These are phyloP conservation scores for Baudoinia panamericana DNA, from an alignment of 495 filamentous ascomycete species.

Conservation along the genomic window DNA sequence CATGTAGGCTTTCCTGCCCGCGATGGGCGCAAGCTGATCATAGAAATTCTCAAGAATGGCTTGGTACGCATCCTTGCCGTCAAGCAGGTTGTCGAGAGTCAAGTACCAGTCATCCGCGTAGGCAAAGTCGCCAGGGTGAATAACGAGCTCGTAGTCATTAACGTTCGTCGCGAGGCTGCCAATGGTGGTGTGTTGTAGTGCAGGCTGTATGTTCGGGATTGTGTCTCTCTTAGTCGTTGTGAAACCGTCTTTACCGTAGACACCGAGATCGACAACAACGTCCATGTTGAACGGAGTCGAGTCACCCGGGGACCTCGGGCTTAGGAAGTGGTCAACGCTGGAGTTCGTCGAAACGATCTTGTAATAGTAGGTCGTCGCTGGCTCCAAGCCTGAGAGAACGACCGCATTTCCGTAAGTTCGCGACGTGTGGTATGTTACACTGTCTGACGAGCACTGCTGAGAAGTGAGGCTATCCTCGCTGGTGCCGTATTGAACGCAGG, in stretches of 20 bases:
- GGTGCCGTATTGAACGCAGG: slow-evolving; percentile 37
- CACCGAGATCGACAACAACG: slow-evolving; percentile 35
- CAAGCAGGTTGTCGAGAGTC: slow-evolving; percentile 31
- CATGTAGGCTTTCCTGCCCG: slow-evolving; percentile 35
- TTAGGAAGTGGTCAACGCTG: slow-evolving; percentile 41
- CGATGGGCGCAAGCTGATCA: slow-evolving; percentile 33
- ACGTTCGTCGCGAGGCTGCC: slow-evolving; percentile 40
- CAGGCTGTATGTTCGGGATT: slow-evolving; percentile 40
- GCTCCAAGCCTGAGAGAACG: slow-evolving; percentile 24
- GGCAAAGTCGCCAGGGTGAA: slow-evolving; percentile 42
- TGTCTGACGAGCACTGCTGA: slow-evolving; percentile 28
- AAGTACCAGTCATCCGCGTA: slow-evolving; percentile 40
- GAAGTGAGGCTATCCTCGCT: slow-evolving; percentile 22
- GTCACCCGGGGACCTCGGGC: slow-evolving; percentile 37
- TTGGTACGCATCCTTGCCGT: slow-evolving; percentile 32
- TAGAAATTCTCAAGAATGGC: slow-evolving; percentile 36
- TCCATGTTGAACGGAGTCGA: slow-evolving; percentile 32
- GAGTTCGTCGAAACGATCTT: slow-evolving; percentile 46
- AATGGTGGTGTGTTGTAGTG: slow-evolving; percentile 51
- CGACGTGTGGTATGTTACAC: slow-evolving; percentile 28
- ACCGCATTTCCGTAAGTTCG: slow-evolving; percentile 33
- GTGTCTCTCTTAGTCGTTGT: slow-evolving; percentile 43
- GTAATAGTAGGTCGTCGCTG: slow-evolving; percentile 36
- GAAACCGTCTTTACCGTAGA: slow-evolving; percentile 45
- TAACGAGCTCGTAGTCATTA: slow-evolving; percentile 45